Conservation (phyloP, 192 early-diverging fungal species). For the Gorgonomyces haynaldii region DNA sequence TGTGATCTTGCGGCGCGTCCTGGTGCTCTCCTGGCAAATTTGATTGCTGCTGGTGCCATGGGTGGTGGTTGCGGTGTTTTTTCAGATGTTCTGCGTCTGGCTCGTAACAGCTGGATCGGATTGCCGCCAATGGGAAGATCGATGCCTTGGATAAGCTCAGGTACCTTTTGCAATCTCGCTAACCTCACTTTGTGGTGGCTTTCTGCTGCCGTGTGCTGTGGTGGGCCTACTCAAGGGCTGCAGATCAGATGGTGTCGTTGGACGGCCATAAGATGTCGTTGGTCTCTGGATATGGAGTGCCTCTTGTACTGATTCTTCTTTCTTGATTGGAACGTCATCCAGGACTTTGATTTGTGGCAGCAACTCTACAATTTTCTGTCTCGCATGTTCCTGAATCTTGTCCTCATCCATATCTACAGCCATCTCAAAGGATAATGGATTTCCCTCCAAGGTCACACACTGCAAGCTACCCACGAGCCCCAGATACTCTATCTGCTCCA, state of each 20-base stretch:
- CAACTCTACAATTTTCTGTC: neutral
- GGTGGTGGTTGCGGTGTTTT: too few relatives aligned
- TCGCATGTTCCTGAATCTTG: too few relatives aligned
- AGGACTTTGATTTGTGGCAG: neutral
- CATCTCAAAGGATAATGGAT: constrained; percentile 16
- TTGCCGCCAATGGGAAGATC: constrained; percentile 3
- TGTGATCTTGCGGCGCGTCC: too few relatives aligned
- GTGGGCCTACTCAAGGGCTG: neutral
- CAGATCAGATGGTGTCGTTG: neutral
- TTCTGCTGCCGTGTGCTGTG: too few relatives aligned
- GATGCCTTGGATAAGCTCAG: neutral
- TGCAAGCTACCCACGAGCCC: constrained; percentile 18
- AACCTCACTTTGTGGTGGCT: too few relatives aligned
- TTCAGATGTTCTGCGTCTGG: too few relatives aligned
- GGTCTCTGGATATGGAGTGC: constrained; percentile 1
- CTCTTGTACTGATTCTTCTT: neutral
- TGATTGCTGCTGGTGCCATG: too few relatives aligned
- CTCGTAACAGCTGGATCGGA: constrained; percentile 2
- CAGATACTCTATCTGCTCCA: constrained; percentile 31
- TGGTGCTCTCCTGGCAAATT: too few relatives aligned
- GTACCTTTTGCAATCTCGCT: neutral
- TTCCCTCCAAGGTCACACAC: constrained; percentile 21
- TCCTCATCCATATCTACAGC: neutral
- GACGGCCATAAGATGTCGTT: constrained; percentile 5
- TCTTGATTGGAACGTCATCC: neutral